Evolutionary conservation across 345 rosid genomes (phyloP).

Genomic region (Moricandia arvensis): DNA sequence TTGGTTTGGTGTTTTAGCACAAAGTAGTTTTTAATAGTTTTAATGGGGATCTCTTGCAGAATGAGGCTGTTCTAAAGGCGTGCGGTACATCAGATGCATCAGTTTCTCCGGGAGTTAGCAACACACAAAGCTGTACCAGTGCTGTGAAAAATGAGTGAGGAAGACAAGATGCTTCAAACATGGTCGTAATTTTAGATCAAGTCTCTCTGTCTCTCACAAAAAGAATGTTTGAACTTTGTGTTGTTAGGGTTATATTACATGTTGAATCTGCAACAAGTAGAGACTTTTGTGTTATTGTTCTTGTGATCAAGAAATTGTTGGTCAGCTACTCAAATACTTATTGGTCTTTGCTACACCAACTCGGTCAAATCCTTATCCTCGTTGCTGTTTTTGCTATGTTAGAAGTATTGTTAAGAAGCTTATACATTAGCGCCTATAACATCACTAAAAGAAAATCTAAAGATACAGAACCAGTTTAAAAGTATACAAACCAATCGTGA

Average conservation of each 20-base stretch:
- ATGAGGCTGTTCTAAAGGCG: constrained; percentile 67
- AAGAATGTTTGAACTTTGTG: constrained; percentile 9
- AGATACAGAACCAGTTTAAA: too few species aligned
- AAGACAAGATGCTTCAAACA: background rate
- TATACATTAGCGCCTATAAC: too few species aligned
- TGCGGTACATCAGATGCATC: constrained; percentile 55
- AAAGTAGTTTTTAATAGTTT: background rate
- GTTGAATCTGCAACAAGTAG: background rate
- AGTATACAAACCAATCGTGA: too few species aligned
- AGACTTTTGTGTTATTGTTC: background rate
- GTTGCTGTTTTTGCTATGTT: too few species aligned
- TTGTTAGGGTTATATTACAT: constrained; percentile 1
- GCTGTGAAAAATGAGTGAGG: constrained; percentile 23
- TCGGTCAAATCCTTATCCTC: too few species aligned
- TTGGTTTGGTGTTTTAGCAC: background rate
- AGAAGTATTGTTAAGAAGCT: too few species aligned
- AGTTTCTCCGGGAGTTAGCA: background rate
- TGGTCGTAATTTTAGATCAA: constrained; percentile 6
- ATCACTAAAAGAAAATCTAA: too few species aligned
- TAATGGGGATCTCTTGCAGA: constrained; percentile 42
- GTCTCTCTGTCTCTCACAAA: background rate
- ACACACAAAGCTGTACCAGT: constrained; percentile 15
- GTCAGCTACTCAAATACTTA: too few species aligned
- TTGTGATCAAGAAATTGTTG: too few species aligned
- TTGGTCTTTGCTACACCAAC: too few species aligned